Evolutionary conservation across 164 flowering plant species (phyloP).

Genomic region (Liriodendron chinense): DNA sequence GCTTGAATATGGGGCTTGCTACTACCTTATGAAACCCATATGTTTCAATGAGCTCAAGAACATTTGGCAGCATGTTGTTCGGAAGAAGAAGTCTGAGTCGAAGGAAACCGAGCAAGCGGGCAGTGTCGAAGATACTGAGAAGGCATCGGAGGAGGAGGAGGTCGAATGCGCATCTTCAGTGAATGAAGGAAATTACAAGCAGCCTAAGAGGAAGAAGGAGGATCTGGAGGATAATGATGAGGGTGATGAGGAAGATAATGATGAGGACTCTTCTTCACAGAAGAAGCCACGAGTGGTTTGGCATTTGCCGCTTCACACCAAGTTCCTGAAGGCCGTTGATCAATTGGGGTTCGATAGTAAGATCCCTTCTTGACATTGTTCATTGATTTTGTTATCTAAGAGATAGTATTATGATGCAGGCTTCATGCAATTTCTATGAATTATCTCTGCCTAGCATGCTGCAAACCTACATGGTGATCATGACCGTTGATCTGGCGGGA

Average conservation of each 20-base stretch:
- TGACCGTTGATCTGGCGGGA: no score
- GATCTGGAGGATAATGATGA: neutral
- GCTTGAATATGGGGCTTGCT: constrained; percentile 93
- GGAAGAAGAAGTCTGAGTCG: constrained; percentile 72
- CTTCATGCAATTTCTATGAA: no score
- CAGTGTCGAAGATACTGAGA: neutral
- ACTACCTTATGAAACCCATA: constrained; percentile 88
- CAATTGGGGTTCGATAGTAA: constrained; percentile 86
- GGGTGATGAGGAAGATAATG: neutral
- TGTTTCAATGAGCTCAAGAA: constrained; percentile 84
- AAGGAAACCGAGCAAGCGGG: constrained; percentile 47
- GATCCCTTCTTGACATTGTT: constrained; percentile 9
- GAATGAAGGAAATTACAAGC: constrained; percentile 41
- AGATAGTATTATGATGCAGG: no score
- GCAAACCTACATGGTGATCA: no score
- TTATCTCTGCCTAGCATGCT: no score
- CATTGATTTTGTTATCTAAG: no score
- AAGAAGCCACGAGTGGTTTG: constrained; percentile 88
- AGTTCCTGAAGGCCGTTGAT: constrained; percentile 80
- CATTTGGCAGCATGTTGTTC: constrained; percentile 90
- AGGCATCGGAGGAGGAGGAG: neutral
- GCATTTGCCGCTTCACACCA: constrained; percentile 84
- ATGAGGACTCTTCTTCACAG: neutral
- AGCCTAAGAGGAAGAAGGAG: constrained; percentile 62
- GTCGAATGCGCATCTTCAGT: constrained; percentile 3